Conservation (phyloP, 1,284 basidiomycete species). For the Termitomyces sp. region DNA sequence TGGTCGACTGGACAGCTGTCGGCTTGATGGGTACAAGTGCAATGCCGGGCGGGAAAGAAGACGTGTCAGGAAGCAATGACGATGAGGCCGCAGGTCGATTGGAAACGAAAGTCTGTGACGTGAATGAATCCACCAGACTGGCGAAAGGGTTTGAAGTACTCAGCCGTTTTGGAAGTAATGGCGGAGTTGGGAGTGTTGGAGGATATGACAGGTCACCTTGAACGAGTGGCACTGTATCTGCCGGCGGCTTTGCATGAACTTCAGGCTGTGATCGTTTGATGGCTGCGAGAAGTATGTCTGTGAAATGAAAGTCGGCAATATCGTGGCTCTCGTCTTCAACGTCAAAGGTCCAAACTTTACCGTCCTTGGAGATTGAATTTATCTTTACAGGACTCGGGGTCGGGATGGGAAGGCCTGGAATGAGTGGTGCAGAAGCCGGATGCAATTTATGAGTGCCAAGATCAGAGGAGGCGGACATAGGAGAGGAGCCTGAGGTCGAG, state of each 20-base stretch:
- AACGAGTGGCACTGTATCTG: slow-evolving; percentile 6
- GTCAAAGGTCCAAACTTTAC: slow-evolving; percentile 12
- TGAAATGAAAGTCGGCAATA: background rate
- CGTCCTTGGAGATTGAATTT: background rate
- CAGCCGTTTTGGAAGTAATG: slow-evolving; percentile 7
- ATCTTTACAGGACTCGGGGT: slow-evolving; percentile 7
- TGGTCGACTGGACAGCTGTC: background rate
- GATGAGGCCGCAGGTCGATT: slow-evolving; percentile 7
- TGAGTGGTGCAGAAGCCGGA: slow-evolving; percentile 13
- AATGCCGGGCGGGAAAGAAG: slow-evolving; percentile 11
- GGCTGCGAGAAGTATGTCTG: slow-evolving; percentile 8
- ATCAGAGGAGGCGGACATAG: slow-evolving; percentile 16
- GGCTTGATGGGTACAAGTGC: slow-evolving; percentile 9
- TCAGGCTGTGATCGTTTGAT: slow-evolving; percentile 10
- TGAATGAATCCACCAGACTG: slow-evolving; percentile 3
- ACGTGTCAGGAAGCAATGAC: slow-evolving; percentile 2
- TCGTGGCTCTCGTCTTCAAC: slow-evolving; percentile 10
- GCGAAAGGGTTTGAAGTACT: slow-evolving; percentile 12
- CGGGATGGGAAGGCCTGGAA: slow-evolving; percentile 18
- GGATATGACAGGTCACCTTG: slow-evolving; percentile 4
- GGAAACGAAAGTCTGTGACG: slow-evolving; percentile 4
- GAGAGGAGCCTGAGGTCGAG: slow-evolving; percentile 15
- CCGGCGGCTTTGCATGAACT: background rate
- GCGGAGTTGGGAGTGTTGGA: background rate
- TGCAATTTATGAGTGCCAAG: slow-evolving; percentile 17